These are phyloP conservation scores for Haberlea rhodopensis DNA, from an alignment of 257 asterid genomes.

Conservation along the genomic window DNA sequence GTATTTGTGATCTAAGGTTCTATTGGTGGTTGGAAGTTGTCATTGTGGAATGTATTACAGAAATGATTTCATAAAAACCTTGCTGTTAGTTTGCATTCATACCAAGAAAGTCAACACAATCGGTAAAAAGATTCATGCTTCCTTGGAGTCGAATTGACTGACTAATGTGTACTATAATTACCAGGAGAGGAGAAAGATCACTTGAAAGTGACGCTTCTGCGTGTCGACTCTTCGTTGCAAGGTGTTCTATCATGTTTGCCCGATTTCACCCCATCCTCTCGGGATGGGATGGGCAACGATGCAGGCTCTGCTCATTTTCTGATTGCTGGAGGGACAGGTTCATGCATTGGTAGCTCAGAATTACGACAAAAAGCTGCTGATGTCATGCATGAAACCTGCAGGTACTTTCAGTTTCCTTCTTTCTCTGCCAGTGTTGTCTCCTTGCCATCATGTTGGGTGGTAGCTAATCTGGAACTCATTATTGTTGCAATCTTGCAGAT, in stretches of 20 bases:
- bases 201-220: constrained; percentile 98
- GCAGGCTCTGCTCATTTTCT: constrained; percentile 51
- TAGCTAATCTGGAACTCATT: constrained; percentile 30
- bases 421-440: constrained; percentile 22
- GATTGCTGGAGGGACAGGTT: constrained; percentile 96
- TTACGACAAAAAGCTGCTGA: constrained; percentile 85
- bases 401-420: constrained; percentile 37
- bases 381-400: constrained; percentile 81
- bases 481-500: constrained; percentile 47
- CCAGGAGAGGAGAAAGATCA: constrained; percentile 97
- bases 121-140: constrained; percentile 7
- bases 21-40: constrained; percentile 17
- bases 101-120: constrained; percentile 13
- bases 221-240: constrained; percentile 93
- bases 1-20: constrained; percentile 11
- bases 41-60: constrained; percentile 11
- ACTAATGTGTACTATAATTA: constrained; percentile 36
- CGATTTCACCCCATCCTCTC: constrained; percentile 82
- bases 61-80: constrained; percentile 12
- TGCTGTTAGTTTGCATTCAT: constrained; percentile 1
- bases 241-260: constrained; percentile 97
- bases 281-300: constrained; percentile 67
- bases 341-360: constrained; percentile 81
- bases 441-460: constrained; percentile 19
- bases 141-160: constrained; percentile 26